Base-by-base conservation (phyloP, 2,329 filamentous ascomycete species). In the Trichoderma pleuroti region DNA sequence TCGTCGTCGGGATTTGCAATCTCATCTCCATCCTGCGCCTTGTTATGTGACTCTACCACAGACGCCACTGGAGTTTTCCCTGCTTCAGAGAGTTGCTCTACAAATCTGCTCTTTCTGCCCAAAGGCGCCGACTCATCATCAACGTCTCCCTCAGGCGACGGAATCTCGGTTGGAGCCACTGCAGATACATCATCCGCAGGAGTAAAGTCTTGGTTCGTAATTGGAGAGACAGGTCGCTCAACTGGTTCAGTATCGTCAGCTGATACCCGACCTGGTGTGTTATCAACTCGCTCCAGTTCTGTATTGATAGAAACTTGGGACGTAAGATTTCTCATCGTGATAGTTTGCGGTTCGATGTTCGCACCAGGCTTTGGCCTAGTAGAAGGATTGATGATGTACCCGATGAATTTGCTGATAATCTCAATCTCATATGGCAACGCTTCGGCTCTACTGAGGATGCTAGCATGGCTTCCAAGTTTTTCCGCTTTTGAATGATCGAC, bases 91-190 rank as follows among this genome's bases (percentile, higher is more conserved):
- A 68, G 54, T 18, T 61, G 66, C 56, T 68, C 66, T 18, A 68
- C 66, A 52, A 68, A 68, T 36, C 66, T 52, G 56, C 66, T 68
- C 28, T 68, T 68, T 61, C 66, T 68, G n/a, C 66, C 56, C 4
- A 57, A 0, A 24, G 56, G 56, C 26, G 28, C 18, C 21, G 9
- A 10, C 6, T 30, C 39, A 18, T 68, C 57, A 4, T 52, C 28
- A 21, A 16, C 3, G 16, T 11, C 28, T 11, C 24, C 56, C 3
- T n/a, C 32, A 12, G 66, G 66, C 6, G 14, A 28, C 16, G 28
- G 36, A 60, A 26, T 28, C 18, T 68, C 66, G 1, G 28, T 18
- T 39, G 56, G 54, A 32, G 16, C 39, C 12, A 57, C n/a, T 5
- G 56, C 39, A 52, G 39, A 36, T 5, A 26, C n/a, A 21, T 52